phyloP scores from a whole-genome alignment of 2,329 filamentous ascomycete species.

The Xylariaceae sp. region DNA sequence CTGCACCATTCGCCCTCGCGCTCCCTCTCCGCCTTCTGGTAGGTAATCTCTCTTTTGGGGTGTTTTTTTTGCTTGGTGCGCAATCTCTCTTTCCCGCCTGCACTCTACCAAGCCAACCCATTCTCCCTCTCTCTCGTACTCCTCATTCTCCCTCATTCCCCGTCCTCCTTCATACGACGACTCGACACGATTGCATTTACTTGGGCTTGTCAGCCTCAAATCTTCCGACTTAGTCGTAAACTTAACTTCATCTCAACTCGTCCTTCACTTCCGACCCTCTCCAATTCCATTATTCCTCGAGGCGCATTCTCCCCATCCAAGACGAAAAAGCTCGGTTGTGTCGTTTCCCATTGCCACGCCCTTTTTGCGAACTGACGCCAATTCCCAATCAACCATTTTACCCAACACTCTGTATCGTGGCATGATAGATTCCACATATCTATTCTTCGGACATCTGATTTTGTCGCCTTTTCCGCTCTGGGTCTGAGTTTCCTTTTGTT shows the following conservation, averaged over 20 bases:
- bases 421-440: constrained; percentile 18
- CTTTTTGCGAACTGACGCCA: constrained; percentile 27
- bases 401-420: constrained; percentile 17
- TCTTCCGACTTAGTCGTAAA: constrained; percentile 25
- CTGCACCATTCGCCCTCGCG: constrained; percentile 23
- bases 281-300: constrained; percentile 30
- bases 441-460: constrained; percentile 15
- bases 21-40: constrained; percentile 17
- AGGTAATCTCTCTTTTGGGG: constrained; percentile 1
- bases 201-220: constrained; percentile 26
- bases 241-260: constrained; percentile 27
- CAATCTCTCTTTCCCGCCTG: constrained; percentile 29
- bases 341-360: constrained; percentile 27
- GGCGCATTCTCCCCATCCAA: constrained; percentile 32
- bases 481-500: constrained; percentile 32
- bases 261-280: constrained; percentile 25
- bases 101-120: constrained; percentile 7
- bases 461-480: constrained; percentile 19
- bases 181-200: constrained; percentile 28
- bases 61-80: constrained; percentile 34
- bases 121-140: constrained; percentile 17
- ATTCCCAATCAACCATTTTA: constrained; percentile 14
- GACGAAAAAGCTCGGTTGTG: constrained; percentile 23
- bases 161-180: constrained; percentile 28
- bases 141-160: constrained; percentile 25